A percentile compares a stretch with the other conserved stretches of the same genome.
phyloP scores from a whole-genome alignment of 768 basidiomycete species.

The Mrakia frigida region DNA sequence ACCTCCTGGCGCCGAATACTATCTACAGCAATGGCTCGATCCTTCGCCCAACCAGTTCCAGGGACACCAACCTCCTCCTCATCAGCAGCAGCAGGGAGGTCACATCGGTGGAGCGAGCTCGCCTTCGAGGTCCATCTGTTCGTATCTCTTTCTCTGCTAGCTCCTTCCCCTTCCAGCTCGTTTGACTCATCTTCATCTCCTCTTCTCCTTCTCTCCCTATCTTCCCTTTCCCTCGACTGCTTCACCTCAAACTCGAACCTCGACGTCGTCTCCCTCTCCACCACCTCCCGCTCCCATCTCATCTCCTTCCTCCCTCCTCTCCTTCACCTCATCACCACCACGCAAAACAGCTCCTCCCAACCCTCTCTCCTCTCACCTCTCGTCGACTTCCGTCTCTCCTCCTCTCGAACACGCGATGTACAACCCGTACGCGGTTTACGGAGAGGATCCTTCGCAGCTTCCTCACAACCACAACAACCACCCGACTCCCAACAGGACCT shows the following conservation, averaged over 20 bases:
- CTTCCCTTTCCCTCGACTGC: background rate
- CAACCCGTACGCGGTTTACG: conserved; percentile 19
- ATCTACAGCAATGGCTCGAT: conserved; percentile 30
- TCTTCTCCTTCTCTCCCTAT: background rate
- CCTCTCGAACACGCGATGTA: conserved; percentile 23
- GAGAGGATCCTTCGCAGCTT: background rate
- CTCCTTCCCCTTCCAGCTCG: no score
- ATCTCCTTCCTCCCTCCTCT: conserved; percentile 13
- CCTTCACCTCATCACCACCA: conserved; percentile 23
- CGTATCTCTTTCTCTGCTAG: background rate
- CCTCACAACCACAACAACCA: conserved; percentile 13
- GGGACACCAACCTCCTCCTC: conserved; percentile 18
- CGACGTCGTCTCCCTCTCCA: background rate
- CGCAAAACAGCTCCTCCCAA: conserved; percentile 43
- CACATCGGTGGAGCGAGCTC: conserved; percentile 2
- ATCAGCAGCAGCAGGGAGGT: background rate
- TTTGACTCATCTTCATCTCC: background rate
- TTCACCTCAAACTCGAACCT: background rate
- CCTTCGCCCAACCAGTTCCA: conserved; percentile 13
- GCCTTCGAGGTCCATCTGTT: conserved; percentile 11
- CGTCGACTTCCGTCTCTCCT: conserved; percentile 21
- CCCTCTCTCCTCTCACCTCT: conserved; percentile 15
- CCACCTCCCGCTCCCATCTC: background rate
- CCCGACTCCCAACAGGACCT: conserved; percentile 9
- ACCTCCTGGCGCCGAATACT: background rate